These are phyloP conservation scores for Eucalyptus polyanthemos DNA, from an alignment of 345 rosid genomes.

Conservation along the genomic window DNA sequence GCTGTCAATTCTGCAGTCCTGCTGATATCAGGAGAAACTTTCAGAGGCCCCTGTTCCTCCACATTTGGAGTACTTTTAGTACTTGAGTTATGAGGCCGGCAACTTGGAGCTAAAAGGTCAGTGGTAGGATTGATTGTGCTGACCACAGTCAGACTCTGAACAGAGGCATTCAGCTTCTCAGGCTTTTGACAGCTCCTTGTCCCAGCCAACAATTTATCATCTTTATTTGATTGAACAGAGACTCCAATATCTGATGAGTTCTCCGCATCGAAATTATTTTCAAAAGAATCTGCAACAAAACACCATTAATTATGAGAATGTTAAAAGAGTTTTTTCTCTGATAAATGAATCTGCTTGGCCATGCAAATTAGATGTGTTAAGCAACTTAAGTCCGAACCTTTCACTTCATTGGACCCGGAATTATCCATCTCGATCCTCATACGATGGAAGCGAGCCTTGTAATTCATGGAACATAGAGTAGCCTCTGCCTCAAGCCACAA, in stretches of 20 bases:
- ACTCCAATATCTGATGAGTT: not conserved
- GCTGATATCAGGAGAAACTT: not conserved
- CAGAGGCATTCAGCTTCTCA: not conserved
- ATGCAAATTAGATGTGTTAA: slow-evolving; percentile 8
- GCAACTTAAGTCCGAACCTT: not conserved
- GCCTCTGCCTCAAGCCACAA: slow-evolving; percentile 98
- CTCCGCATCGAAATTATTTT: not conserved
- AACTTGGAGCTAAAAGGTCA: not conserved
- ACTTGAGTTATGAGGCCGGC: not conserved
- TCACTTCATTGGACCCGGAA: slow-evolving; percentile 5
- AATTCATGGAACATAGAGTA: slow-evolving; percentile 54
- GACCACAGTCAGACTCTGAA: not conserved
- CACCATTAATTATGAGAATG: not conserved
- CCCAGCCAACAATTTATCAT: not conserved
- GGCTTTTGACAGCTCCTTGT: not conserved
- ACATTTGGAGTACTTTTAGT: not conserved
- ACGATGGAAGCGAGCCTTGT: slow-evolving; percentile 57
- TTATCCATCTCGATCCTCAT: slow-evolving; percentile 43
- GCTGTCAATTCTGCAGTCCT: not conserved
- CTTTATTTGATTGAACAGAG: not conserved
- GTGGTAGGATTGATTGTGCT: not conserved
- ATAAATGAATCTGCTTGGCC: not conserved
- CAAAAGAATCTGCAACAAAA: not conserved
- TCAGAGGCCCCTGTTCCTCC: not conserved
- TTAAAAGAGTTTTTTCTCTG: not conserved